Conservation (phyloP, 2,329 filamentous ascomycete genomes). For the Trematosphaeria pertusa region DNA sequence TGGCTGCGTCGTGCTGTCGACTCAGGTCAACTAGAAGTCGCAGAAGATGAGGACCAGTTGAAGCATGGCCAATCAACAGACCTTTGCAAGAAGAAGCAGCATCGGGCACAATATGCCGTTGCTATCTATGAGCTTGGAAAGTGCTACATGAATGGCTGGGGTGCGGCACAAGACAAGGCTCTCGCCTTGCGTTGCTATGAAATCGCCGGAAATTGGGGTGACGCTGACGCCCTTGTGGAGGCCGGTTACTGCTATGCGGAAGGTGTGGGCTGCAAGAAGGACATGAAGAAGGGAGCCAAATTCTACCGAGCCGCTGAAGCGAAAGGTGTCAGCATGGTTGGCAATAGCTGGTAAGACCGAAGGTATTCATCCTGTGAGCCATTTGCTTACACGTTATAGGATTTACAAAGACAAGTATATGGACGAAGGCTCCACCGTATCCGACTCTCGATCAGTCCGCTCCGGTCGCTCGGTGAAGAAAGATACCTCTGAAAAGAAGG, state of each 20-base stretch:
- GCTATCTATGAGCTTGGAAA: conserved; percentile 97
- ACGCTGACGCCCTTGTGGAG: conserved; percentile 91
- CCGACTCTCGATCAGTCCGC: conserved; percentile 53
- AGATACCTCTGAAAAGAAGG: conserved; percentile 62
- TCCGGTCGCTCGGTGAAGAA: conserved; percentile 55
- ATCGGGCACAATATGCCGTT: conserved; percentile 91
- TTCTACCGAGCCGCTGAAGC: conserved; percentile 90
- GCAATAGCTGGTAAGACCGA: conserved; percentile 91
- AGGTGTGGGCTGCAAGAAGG: conserved; percentile 92
- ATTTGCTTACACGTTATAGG: conserved; percentile 94
- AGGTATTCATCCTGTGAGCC: conserved; percentile 96
- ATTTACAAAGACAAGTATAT: conserved; percentile 96
- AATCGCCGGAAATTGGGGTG: conserved; percentile 94
- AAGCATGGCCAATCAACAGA: conserved; percentile 69
- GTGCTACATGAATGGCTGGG: conserved; percentile 98
- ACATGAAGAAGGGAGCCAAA: conserved; percentile 89
- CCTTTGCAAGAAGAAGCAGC: conserved; percentile 75
- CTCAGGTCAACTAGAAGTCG: conserved; percentile 79
- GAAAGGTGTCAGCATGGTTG: conserved; percentile 96
- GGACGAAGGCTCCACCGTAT: conserved; percentile 57
- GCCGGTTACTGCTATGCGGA: conserved; percentile 96
- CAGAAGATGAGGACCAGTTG: conserved; percentile 75
- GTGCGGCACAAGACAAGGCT: conserved; percentile 88
- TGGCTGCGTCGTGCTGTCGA: conserved; percentile 95
- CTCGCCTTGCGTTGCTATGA: conserved; percentile 93